Conservation (phyloP, 1,284 basidiomycete genomes). For the Butyriboletus appendiculatus region DNA sequence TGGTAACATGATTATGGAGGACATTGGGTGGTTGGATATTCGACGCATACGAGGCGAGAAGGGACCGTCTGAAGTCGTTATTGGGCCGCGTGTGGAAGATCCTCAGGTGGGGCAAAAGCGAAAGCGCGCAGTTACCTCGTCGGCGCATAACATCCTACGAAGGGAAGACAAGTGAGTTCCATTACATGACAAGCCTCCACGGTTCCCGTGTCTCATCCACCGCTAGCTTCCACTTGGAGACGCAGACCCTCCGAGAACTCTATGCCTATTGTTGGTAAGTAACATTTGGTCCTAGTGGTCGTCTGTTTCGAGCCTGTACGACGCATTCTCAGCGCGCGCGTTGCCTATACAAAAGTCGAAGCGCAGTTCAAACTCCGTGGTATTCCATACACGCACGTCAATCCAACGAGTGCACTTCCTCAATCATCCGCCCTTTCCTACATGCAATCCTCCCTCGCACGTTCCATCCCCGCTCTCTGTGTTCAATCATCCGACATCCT, state of each 20-base stretch:
- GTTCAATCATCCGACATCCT: conserved; percentile 82
- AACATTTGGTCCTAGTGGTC: not conserved
- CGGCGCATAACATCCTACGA: conserved; percentile 8
- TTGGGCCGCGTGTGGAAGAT: conserved; percentile 20
- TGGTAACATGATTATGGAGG: conserved; percentile 62
- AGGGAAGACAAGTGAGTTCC: conserved; percentile 31
- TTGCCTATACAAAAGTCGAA: conserved; percentile 89
- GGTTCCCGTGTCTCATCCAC: not conserved
- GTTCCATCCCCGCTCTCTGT: conserved; percentile 78
- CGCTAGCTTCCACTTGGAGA: conserved; percentile 65
- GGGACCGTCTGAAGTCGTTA: conserved; percentile 18
- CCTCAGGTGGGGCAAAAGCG: conserved; percentile 37
- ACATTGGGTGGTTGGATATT: conserved; percentile 79
- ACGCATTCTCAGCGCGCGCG: conserved; percentile 64
- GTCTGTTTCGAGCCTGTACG: not conserved
- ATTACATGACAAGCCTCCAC: not conserved
- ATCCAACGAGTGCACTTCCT: conserved; percentile 49
- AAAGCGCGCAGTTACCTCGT: conserved; percentile 32
- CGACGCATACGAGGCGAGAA: conserved; percentile 54
- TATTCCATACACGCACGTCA: conserved; percentile 79
- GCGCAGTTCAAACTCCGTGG: conserved; percentile 80
- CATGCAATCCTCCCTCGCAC: conserved; percentile 67
- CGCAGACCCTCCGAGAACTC: conserved; percentile 67
- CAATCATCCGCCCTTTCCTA: conserved; percentile 49
- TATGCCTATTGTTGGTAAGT: conserved; percentile 80